Evolutionary conservation across 78 protist species (phyloP), one percentile per base, ranked within the genome.

Genomic region (Emiliania huxleyi): DNA sequence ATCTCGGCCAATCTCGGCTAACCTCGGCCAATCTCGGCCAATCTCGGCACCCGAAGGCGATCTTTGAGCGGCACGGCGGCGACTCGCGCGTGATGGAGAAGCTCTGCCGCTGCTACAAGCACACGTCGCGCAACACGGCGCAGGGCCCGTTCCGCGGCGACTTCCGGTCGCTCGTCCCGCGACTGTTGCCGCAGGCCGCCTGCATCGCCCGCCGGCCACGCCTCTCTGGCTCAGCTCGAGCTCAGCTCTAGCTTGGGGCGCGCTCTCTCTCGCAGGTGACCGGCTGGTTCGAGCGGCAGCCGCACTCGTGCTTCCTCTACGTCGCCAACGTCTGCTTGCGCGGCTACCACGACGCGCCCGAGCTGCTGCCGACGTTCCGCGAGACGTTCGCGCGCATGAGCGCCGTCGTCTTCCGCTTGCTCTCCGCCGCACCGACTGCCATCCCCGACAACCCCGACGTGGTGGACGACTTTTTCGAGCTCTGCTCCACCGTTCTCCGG

Each of bases 261-360:
- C n/a, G n/a, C n/a, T n/a, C n/a, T n/a, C n/a, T n/a, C n/a, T n/a
- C n/a, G n/a, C 35, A 35, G 45, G 18, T 73, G 25, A 33, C 84
- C 44, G 40, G 25, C 12, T 73, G 84, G 84, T 73, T 37, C 25
- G 84, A 38, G 11, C 35, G 4, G 44, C 18, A 73, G 35, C 35
- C 84, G 40, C 84, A 73, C 44, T 73, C 84, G 21, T 73, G 84
- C 84, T 73, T 73, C 44, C 29, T 73, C 44, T 73, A 73, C 45
- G 84, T 38, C 44, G 44, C 19, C 35, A 12, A 73, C 84, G 40
- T n/a, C 44, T 1, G 19, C 21, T 15, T 33, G 35, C n/a, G 11
- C 25, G 18, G 12, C 22, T 2, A 12, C 44, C 4, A 12, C 29
- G 29, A 38, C 46, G 1, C 40, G 40, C 84, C 46, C 25, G 45